These are phyloP conservation scores for Schizosaccharomyces versatilis DNA, from an alignment of 1,139 yeast genomes.

Conservation along the genomic window DNA sequence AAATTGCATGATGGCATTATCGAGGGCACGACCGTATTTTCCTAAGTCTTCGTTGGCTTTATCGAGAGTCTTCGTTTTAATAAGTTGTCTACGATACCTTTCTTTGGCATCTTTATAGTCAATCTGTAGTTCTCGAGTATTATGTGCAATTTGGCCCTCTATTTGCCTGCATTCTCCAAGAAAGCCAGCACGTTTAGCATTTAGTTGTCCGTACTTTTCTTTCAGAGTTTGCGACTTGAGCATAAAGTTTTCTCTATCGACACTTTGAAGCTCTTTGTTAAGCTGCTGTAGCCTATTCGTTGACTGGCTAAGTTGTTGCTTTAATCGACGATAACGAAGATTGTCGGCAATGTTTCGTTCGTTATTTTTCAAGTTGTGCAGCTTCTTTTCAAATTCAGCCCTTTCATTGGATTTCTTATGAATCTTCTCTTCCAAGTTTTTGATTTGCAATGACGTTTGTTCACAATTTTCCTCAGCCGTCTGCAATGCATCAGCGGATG, in stretches of 20 bases:
- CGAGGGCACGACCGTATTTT: conserved; percentile 67
- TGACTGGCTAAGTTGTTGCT: conserved; percentile 20
- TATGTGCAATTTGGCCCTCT: conserved; percentile 40
- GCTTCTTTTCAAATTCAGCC: background rate
- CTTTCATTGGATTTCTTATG: too few relatives aligned
- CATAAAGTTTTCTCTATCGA: conserved; percentile 41
- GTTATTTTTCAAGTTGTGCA: conserved; percentile 30
- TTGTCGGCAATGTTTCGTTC: conserved; percentile 35
- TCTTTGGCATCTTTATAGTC: conserved; percentile 52
- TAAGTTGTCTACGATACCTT: conserved; percentile 46
- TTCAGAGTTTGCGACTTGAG: conserved; percentile 34
- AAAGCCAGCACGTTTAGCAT: conserved; percentile 43
- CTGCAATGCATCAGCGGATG: background rate
- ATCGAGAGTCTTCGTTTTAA: conserved; percentile 52
- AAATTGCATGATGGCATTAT: conserved; percentile 76
- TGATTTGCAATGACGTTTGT: background rate
- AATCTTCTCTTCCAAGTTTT: too few relatives aligned
- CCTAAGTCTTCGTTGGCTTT: conserved; percentile 69
- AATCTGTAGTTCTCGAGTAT: conserved; percentile 36
- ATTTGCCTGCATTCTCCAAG: conserved; percentile 68
- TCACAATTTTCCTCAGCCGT: background rate
- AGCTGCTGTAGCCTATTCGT: conserved; percentile 23
- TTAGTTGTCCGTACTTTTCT: conserved; percentile 32
- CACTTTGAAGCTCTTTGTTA: conserved; percentile 41
- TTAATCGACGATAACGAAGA: conserved; percentile 28